Conservation (phyloP, 2,329 filamentous ascomycete species). For the Pyricularia sp. region DNA sequence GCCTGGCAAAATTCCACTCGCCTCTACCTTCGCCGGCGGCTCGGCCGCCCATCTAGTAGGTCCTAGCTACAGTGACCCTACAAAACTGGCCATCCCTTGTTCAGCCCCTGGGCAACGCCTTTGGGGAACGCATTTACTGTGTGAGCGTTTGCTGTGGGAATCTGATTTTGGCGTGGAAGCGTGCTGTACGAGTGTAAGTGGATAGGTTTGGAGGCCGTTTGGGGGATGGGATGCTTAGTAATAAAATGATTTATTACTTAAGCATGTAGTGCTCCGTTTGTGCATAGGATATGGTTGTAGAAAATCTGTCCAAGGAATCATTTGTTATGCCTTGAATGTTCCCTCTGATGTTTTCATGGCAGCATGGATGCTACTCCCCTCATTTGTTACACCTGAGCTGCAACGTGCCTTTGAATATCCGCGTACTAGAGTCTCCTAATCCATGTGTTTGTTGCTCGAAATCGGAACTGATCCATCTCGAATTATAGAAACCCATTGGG, state of each 20-base stretch:
- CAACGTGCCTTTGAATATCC: neutral
- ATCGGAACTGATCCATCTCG: neutral
- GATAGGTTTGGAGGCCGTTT: too few relatives aligned
- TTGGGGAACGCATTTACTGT: neutral
- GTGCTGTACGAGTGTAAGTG: neutral
- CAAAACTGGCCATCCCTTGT: neutral
- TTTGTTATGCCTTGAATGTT: neutral
- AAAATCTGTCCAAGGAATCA: neutral
- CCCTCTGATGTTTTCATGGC: neutral
- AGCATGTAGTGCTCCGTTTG: neutral
- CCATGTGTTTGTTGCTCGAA: neutral
- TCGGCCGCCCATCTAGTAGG: neutral
- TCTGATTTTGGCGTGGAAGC: neutral
- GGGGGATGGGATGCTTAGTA: neutral
- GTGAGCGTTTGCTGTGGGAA: neutral
- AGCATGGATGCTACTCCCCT: too few relatives aligned
- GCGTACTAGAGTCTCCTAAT: neutral
- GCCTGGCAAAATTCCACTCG: neutral
- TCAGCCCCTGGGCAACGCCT: neutral
- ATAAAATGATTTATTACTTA: neutral
- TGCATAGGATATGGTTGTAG: neutral
- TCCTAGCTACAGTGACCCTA: neutral
- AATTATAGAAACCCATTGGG: neutral
- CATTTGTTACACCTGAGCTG: neutral
- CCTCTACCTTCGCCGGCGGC: conserved; percentile 1